Conservation (phyloP, 176 grass and related monocot genomes). For the Avena eriantha region DNA sequence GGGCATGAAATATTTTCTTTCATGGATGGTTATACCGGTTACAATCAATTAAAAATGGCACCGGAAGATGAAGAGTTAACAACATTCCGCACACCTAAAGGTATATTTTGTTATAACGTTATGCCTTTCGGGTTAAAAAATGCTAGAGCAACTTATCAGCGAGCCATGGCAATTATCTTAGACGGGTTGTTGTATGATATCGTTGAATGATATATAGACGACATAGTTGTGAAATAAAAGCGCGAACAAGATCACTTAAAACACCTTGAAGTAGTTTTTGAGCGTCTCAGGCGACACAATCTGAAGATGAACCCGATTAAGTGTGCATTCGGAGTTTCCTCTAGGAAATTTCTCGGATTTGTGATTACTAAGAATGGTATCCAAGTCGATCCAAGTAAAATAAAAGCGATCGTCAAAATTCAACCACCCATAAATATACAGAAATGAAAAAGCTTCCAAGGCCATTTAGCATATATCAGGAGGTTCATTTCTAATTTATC, state of each 20-base stretch:
- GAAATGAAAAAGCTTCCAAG: too few species aligned
- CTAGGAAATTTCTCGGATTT: neutral
- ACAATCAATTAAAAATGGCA: too few species aligned
- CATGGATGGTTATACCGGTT: too few species aligned
- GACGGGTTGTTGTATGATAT: neutral
- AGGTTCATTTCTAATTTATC: neutral
- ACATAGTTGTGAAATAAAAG: conserved; percentile 16
- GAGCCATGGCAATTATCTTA: neutral
- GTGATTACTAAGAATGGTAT: neutral
- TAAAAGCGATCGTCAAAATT: neutral
- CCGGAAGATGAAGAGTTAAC: conserved; percentile 3
- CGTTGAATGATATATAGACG: neutral
- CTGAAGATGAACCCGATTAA: neutral
- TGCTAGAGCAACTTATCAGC: neutral
- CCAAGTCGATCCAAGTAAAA: neutral
- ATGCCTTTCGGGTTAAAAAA: too few species aligned
- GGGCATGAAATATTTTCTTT: too few species aligned
- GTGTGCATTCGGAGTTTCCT: too few species aligned
- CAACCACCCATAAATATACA: neutral
- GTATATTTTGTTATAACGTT: too few species aligned
- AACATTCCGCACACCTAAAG: neutral
- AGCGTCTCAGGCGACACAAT: neutral
- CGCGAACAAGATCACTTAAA: neutral
- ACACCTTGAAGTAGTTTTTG: neutral
- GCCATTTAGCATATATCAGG: too few species aligned